These are phyloP conservation scores for Epithele typhae DNA, from an alignment of 768 basidiomycete genomes.

Conservation along the genomic window DNA sequence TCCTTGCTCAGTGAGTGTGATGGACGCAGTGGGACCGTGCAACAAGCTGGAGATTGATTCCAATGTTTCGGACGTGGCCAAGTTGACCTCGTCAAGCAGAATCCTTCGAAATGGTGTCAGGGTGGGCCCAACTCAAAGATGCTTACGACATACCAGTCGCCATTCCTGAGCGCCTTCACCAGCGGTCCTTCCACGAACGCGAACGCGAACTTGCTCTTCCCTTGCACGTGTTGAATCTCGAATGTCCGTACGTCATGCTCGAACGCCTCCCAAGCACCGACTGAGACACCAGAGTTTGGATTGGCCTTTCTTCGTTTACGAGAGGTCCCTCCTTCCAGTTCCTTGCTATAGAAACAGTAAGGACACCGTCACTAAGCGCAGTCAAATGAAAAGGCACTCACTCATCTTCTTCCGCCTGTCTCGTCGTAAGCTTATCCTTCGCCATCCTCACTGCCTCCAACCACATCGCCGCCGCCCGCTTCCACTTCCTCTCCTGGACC, in stretches of 20 bases:
- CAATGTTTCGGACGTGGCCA: conserved; percentile 90
- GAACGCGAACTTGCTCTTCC: conserved; percentile 88
- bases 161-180: conserved; percentile 81
- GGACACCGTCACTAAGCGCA: neutral
- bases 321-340: conserved; percentile 41
- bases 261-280: conserved; percentile 63
- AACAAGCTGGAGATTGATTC: conserved; percentile 90
- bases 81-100: conserved; percentile 92
- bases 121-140: too few relatives aligned
- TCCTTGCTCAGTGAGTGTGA: conserved; percentile 91
- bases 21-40: conserved; percentile 79
- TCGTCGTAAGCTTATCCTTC: conserved; percentile 50
- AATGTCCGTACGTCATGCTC: conserved; percentile 70
- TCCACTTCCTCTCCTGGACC: conserved; percentile 82
- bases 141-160: conserved; percentile 65
- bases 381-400: conserved; percentile 5
- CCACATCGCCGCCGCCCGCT: conserved; percentile 79
- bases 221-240: conserved; percentile 83
- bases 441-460: conserved; percentile 70
- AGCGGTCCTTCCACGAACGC: conserved; percentile 94
- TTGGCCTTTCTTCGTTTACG: conserved; percentile 71
- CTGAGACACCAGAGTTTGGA: conserved; percentile 37
- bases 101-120: conserved; percentile 73
- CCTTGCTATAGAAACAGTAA: conserved; percentile 18
- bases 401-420: conserved; percentile 25